Evolutionary conservation across 495 filamentous ascomycete genomes (phyloP).

Genomic region (Aspergillus taichungensis): DNA sequence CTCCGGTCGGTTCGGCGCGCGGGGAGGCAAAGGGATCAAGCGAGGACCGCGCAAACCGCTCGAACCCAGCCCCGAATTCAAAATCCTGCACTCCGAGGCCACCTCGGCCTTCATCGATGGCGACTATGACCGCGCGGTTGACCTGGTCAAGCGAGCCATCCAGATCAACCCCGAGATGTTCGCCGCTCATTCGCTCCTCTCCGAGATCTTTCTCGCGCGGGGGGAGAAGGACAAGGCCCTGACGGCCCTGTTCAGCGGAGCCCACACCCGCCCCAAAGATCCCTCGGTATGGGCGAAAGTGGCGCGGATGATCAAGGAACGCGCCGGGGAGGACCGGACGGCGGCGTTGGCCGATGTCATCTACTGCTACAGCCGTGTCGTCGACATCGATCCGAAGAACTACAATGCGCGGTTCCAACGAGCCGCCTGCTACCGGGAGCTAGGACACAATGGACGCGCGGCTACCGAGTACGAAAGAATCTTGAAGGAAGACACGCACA

Average conservation of each 20-base stretch:
- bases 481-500: conserved; percentile 48
- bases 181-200: conserved; percentile 64
- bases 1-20: conserved; percentile 34
- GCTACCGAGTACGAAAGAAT: conserved; percentile 55
- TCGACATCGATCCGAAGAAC: conserved; percentile 51
- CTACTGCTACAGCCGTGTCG: conserved; percentile 62
- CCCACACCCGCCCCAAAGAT: conserved; percentile 62
- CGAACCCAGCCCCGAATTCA: conserved; percentile 68
- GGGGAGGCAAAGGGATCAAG: conserved; percentile 42
- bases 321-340: conserved; percentile 43
- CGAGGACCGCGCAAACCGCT: conserved; percentile 62
- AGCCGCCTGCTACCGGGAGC: conserved; percentile 49
- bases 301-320: conserved; percentile 56
- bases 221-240: conserved; percentile 60
- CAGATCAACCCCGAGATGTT: conserved; percentile 78
- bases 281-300: conserved; percentile 58
- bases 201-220: conserved; percentile 60
- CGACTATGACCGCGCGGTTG: conserved; percentile 54
- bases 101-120: conserved; percentile 59
- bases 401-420: conserved; percentile 51
- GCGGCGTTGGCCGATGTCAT: conserved; percentile 46
- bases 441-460: conserved; percentile 48
- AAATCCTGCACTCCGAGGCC: conserved; percentile 59
- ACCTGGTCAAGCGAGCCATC: conserved; percentile 58
- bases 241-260: conserved; percentile 59